Percentiles rank a stretch among this genome's conserved stretches.
Evolutionary conservation across 2,329 filamentous ascomycete genomes (phyloP).

Genomic region (Talaromyces islandicus): DNA sequence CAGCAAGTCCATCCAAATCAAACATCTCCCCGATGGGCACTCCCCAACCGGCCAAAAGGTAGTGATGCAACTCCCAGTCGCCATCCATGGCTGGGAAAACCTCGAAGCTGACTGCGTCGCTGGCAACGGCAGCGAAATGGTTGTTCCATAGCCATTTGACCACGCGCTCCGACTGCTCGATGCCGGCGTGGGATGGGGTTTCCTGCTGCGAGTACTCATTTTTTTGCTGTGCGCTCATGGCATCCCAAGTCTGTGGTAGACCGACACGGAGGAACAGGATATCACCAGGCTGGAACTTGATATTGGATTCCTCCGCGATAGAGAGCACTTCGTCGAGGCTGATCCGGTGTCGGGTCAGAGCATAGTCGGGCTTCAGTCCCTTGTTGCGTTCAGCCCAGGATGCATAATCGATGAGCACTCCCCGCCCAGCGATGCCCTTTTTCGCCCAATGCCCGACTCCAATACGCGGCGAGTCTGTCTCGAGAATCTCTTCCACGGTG

Average conservation of each 20-base stretch:
- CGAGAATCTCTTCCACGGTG: conserved; percentile 28
- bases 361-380: conserved; percentile 24
- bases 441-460: conserved; percentile 34
- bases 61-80: conserved; percentile 32
- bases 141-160: conserved; percentile 56
- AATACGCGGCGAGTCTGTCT: conserved; percentile 25
- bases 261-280: conserved; percentile 36
- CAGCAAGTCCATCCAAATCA: conserved; percentile 31
- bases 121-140: conserved; percentile 54
- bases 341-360: conserved; percentile 26
- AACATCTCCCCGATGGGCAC: conserved; percentile 37
- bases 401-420: conserved; percentile 35
- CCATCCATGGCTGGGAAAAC: conserved; percentile 36
- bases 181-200: conserved; percentile 27
- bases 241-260: conserved; percentile 27
- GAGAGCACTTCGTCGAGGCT: conserved; percentile 29
- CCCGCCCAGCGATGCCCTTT: conserved; percentile 34
- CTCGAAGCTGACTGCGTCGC: conserved; percentile 56
- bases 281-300: conserved; percentile 31
- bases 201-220: conserved; percentile 24
- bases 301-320: conserved; percentile 29
- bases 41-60: conserved; percentile 32
- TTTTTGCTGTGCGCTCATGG: conserved; percentile 23
- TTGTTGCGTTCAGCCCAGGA: conserved; percentile 27
- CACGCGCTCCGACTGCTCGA: conserved; percentile 36